Evolutionary conservation across 371 early-diverging fungal genomes (phyloP).

Genomic region (Lichtheimia ornata): DNA sequence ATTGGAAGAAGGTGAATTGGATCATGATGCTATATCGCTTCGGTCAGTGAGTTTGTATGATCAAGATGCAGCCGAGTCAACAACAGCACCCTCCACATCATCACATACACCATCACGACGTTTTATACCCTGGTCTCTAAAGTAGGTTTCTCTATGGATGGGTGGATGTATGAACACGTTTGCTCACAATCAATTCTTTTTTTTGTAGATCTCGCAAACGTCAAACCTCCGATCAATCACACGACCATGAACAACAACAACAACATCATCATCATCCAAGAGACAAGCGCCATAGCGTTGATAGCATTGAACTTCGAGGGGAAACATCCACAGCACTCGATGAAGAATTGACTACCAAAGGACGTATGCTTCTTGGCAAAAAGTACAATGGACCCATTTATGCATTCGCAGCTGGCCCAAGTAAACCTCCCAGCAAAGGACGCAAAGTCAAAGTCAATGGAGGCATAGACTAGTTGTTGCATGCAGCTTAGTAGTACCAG

Average conservation of each 20-base stretch:
- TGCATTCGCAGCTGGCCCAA: slow-evolving; percentile 6
- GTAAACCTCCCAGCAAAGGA: no score
- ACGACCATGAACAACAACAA: neutral
- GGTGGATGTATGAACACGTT: no score
- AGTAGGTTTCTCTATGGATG: neutral
- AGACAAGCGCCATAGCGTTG: slow-evolving; percentile 16
- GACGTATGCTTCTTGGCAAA: slow-evolving; percentile 22
- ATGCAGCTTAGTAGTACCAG: no score
- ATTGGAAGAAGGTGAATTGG: slow-evolving; percentile 15
- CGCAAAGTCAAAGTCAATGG: no score
- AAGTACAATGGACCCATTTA: slow-evolving; percentile 21
- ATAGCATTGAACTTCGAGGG: slow-evolving; percentile 7
- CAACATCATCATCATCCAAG: neutral
- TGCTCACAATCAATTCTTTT: neutral
- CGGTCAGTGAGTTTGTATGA: slow-evolving; percentile 18
- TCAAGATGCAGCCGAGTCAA: neutral
- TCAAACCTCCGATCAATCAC: slow-evolving; percentile 4
- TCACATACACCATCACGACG: slow-evolving; percentile 8
- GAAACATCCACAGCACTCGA: slow-evolving; percentile 10
- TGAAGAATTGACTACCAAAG: slow-evolving; percentile 25
- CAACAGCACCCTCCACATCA: no score
- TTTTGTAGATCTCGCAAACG: slow-evolving; percentile 16
- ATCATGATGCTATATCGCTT: slow-evolving; percentile 19
- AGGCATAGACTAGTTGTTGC: no score
- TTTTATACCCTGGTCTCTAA: slow-evolving; percentile 16